Evolutionary conservation across 1,284 basidiomycete species (phyloP), one percentile per base, ranked within the genome.

Genomic region (Erythrobasidium hasegawianum): DNA sequence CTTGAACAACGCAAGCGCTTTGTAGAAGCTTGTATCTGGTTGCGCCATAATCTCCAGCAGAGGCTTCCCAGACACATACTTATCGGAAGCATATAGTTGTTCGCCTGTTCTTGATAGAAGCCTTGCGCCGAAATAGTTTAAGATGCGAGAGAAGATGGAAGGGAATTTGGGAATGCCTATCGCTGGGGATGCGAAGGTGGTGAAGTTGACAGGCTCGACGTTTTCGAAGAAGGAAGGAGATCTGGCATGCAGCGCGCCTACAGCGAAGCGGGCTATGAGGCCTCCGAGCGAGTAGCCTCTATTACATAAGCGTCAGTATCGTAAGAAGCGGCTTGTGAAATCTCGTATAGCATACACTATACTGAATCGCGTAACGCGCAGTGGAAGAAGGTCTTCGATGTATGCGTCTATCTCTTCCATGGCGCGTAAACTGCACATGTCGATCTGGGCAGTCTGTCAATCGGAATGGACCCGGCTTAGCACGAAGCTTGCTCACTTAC

Each of bases 11-110:
- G 80, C 69, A 40, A 97, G 80, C 1, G 86, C 88, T 70, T 88
- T 84, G 73, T 87, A 86, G 76, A 97, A 97, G 38, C 88, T 79
- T 16, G 83, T 82, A 24, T 45, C 62, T 70, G 88, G 87, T 78
- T 94, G 90, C 1, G 88, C 87, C 86, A 95, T 89, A 67, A 92
- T 84, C 67, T 90, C 85, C 20, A 94, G 76, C 4, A 95, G 76
- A 1, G 89, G 84, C 58, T 86, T 80, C 1, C 86, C 87, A 61
- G 81, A 75, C 18, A 73, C 64, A 61, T 88, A 94, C 67, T 82
- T 83, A 76, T 95, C 91, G 0, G 80, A 81, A 50, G 82, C 84
- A 74, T 85, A 88, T 61, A 92, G 85, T 72, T 92, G 89, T 71
- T 88, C 84, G 7, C 92, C 92, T 0, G 91, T 90, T 53, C 91